Percentiles rank a stretch among this genome's conserved stretches.
Conservation (phyloP, 768 basidiomycete species). For the Dacryopinax spathularia region DNA sequence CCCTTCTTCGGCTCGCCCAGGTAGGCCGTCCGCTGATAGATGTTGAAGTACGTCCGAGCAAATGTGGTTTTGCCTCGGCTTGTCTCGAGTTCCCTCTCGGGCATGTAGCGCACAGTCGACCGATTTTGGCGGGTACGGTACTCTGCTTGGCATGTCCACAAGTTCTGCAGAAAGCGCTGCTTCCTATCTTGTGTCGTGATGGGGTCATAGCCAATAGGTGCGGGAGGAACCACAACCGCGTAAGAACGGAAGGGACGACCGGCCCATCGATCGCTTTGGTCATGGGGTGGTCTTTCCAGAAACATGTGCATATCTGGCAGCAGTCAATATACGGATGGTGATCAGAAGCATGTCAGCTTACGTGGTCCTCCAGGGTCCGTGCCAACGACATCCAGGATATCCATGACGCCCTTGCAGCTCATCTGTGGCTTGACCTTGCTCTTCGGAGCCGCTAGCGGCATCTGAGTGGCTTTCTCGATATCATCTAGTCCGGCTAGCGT, state of each 20-base stretch:
- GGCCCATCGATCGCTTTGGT: constrained; percentile 76
- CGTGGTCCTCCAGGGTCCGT: constrained; percentile 69
- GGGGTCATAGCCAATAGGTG: constrained; percentile 51
- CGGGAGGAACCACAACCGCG: constrained; percentile 63
- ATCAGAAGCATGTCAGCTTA: constrained; percentile 25
- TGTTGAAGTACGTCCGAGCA: constrained; percentile 77
- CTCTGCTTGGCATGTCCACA: constrained; percentile 78
- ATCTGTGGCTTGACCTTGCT: constrained; percentile 63
- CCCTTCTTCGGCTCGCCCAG: constrained; percentile 70
- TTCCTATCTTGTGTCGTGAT: constrained; percentile 52
- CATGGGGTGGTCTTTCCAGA: constrained; percentile 66
- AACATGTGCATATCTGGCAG: constrained; percentile 66
- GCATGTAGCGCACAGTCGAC: constrained; percentile 51
- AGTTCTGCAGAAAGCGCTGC: constrained; percentile 67
- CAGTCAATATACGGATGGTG: not conserved
- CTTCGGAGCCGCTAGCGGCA: constrained; percentile 34
- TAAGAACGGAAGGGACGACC: constrained; percentile 71
- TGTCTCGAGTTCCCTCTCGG: constrained; percentile 62
- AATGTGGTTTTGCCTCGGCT: constrained; percentile 44
- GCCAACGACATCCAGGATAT: constrained; percentile 68
- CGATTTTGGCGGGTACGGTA: constrained; percentile 60
- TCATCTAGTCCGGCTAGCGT: constrained; percentile 63
- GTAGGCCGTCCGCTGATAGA: constrained; percentile 71
- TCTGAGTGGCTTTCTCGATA: constrained; percentile 47
- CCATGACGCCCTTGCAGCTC: constrained; percentile 71